phyloP scores from a whole-genome alignment of 257 asterid species.

The Perilla frutescens region DNA sequence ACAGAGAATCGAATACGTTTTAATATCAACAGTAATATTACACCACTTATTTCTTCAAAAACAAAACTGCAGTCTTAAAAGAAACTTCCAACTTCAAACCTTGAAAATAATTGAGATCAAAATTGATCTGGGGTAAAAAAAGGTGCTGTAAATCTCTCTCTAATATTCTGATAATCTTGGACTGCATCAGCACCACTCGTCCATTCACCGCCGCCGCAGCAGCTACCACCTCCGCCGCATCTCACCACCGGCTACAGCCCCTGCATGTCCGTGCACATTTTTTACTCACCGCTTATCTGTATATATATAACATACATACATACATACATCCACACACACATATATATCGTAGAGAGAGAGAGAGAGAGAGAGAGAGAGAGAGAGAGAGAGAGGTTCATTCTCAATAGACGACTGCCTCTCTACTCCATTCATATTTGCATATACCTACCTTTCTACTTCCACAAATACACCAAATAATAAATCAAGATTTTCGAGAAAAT shows the following conservation, averaged over 20 bases:
- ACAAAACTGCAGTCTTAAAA: too few species aligned
- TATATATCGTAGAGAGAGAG: neutral
- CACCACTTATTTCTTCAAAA: too few species aligned
- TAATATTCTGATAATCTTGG: neutral
- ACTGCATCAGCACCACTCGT: neutral
- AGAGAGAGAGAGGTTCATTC: conserved; percentile 48
- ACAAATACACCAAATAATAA: neutral
- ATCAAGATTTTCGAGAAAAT: neutral
- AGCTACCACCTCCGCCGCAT: conserved; percentile 15
- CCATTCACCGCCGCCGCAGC: neutral
- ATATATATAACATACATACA: neutral
- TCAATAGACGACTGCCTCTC: conserved; percentile 51
- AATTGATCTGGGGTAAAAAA: conserved; percentile 5
- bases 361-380: conserved; percentile 26
- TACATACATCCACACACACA: neutral
- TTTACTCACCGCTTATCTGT: too few species aligned
- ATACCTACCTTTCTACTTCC: neutral
- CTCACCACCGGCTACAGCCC: conserved; percentile 52
- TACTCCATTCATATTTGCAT: neutral
- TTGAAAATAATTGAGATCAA: too few species aligned
- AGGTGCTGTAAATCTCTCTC: conserved; percentile 55
- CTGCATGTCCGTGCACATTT: conserved; percentile 20
- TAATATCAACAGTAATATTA: too few species aligned
- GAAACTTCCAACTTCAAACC: too few species aligned
- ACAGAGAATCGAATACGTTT: too few species aligned